Conservation (phyloP, 75 land plant genomes). For the Pseudotsuga menziesii region DNA sequence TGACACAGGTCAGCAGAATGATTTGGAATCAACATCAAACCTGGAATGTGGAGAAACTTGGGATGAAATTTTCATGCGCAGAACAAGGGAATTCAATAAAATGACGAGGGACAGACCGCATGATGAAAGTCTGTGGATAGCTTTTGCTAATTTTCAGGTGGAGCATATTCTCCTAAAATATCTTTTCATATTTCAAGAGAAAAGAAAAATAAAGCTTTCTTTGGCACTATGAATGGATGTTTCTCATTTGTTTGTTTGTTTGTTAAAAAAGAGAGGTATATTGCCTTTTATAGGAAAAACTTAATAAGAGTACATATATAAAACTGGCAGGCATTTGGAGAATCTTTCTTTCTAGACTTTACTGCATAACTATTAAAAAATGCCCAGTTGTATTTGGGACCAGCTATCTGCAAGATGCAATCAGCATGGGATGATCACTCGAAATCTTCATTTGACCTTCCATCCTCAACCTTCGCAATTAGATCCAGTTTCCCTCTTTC, state of each 20-base stretch:
- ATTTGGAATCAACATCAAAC: not conserved
- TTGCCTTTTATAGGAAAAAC: too few species aligned
- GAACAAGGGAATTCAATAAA: conserved; percentile 79
- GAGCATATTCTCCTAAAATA: not conserved
- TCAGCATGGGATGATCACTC: too few species aligned
- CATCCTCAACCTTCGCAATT: too few species aligned
- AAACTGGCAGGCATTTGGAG: too few species aligned
- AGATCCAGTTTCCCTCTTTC: too few species aligned
- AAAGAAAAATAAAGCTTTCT: not conserved
- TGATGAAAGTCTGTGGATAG: conserved; percentile 79
- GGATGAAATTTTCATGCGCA: conserved; percentile 77
- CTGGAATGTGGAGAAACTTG: conserved; percentile 67
- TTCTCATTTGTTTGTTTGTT: not conserved
- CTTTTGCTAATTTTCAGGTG: conserved; percentile 86
- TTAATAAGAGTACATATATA: too few species aligned
- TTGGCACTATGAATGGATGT: not conserved
- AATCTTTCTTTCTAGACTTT: too few species aligned
- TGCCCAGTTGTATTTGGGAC: too few species aligned
- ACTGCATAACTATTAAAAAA: too few species aligned
- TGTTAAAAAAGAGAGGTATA: not conserved
- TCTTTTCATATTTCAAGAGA: not conserved
- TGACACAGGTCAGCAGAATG: conserved; percentile 4
- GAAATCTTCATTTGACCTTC: too few species aligned
- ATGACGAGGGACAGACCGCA: conserved; percentile 75
- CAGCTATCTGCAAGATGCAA: too few species aligned